Percentiles rank a stretch among this genome's conserved stretches.
Evolutionary conservation across 257 asterid genomes (phyloP).

Genomic region (Solanum chilense): DNA sequence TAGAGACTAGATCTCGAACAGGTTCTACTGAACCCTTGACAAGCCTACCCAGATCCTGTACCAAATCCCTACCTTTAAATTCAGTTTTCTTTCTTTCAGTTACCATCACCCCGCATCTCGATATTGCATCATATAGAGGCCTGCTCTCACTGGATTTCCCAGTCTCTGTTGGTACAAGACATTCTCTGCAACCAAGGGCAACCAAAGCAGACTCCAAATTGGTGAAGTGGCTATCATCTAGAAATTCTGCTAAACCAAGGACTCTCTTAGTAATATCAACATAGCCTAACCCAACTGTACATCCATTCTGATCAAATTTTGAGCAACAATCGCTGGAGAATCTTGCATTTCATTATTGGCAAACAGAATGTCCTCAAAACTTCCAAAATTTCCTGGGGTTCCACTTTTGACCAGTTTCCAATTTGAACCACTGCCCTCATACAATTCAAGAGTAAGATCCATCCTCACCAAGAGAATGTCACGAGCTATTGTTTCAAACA

Average conservation of each 20-base stretch:
- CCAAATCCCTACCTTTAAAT: conserved; percentile 79
- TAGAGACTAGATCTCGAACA: conserved; percentile 67
- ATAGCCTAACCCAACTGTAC: conserved; percentile 73
- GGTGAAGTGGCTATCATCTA: conserved; percentile 89
- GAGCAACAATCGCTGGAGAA: conserved; percentile 74
- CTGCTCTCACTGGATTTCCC: conserved; percentile 57
- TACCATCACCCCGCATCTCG: conserved; percentile 87
- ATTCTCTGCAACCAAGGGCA: conserved; percentile 96
- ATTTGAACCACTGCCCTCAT: conserved; percentile 76
- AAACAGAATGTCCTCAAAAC: conserved; percentile 84
- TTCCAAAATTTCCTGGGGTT: conserved; percentile 84
- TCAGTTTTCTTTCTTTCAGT: conserved; percentile 80
- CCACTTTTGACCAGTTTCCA: conserved; percentile 85
- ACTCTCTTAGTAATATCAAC: conserved; percentile 67
- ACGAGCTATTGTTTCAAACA: conserved; percentile 80
- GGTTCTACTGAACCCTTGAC: conserved; percentile 83
- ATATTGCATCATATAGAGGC: conserved; percentile 61
- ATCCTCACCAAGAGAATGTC: conserved; percentile 89
- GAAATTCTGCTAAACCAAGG: conserved; percentile 88
- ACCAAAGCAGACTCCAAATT: conserved; percentile 86
- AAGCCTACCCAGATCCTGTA: conserved; percentile 83
- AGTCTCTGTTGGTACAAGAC: conserved; percentile 64
- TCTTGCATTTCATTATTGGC: conserved; percentile 97
- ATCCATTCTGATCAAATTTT: conserved; percentile 61
- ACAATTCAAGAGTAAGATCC: conserved; percentile 76